These are phyloP conservation scores for Thecaphora thlaspeos DNA, from an alignment of 1,284 basidiomycete genomes.

Conservation along the genomic window DNA sequence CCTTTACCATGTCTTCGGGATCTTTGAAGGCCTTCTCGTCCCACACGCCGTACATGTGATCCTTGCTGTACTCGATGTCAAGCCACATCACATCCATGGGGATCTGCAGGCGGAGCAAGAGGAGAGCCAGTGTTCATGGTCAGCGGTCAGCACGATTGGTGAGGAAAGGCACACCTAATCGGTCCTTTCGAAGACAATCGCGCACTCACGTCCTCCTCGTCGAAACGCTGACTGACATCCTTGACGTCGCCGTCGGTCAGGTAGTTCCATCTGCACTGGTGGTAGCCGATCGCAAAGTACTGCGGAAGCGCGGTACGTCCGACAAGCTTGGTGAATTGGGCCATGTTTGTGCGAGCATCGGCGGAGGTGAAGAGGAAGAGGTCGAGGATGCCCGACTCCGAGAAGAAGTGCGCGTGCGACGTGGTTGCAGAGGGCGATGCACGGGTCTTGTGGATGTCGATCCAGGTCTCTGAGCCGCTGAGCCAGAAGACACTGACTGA, in stretches of 20 bases:
- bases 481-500: slow-evolving; percentile 89
- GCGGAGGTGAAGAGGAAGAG: slow-evolving; percentile 90
- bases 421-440: slow-evolving; percentile 8
- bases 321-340: slow-evolving; percentile 79
- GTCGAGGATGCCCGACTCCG: slow-evolving; percentile 93
- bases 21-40: slow-evolving; percentile 87
- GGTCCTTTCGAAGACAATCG: no score
- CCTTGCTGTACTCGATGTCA: slow-evolving; percentile 85
- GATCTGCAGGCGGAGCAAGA: no score
- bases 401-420: slow-evolving; percentile 78
- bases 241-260: slow-evolving; percentile 84
- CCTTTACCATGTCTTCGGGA: slow-evolving; percentile 86
- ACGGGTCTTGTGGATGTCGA: slow-evolving; percentile 69
- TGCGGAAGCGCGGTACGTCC: slow-evolving; percentile 84
- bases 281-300: slow-evolving; percentile 87
- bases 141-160: neutral
- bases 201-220: slow-evolving; percentile 71
- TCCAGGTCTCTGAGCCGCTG: slow-evolving; percentile 91
- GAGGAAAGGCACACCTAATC: no score
- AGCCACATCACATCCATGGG: slow-evolving; percentile 98
- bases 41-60: slow-evolving; percentile 98
- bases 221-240: slow-evolving; percentile 81
- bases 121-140: neutral
- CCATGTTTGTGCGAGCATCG: slow-evolving; percentile 74
- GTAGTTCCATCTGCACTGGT: slow-evolving; percentile 99